phyloP scores from a whole-genome alignment of 2,329 filamentous ascomycete species.

The Anisogramma anomala region DNA sequence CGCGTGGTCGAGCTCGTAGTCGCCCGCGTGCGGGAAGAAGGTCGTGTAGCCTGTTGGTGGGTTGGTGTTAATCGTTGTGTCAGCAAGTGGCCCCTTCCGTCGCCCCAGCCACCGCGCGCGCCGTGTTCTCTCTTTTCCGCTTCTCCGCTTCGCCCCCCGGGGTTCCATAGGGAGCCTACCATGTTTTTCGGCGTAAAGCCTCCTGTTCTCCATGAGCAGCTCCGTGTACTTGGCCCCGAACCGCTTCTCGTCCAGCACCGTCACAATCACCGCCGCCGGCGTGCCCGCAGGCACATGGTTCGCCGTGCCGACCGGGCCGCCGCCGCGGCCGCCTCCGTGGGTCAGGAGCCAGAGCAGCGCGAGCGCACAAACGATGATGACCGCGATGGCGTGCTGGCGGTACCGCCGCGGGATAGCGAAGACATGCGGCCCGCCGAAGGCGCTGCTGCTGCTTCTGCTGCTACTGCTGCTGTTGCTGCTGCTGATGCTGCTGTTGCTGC shows the following conservation, averaged over 20 bases:
- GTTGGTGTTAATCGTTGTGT: too few species aligned
- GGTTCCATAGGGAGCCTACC: slow-evolving; percentile 41
- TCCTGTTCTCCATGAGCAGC: slow-evolving; percentile 68
- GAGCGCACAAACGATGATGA: slow-evolving; percentile 44
- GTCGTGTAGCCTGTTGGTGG: slow-evolving; percentile 66
- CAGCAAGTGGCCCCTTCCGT: too few species aligned
- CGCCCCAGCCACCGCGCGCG: too few species aligned
- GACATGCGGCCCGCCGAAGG: too few species aligned
- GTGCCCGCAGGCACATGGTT: slow-evolving; percentile 36
- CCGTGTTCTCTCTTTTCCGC: too few species aligned
- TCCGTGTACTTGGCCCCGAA: slow-evolving; percentile 57
- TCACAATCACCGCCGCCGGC: slow-evolving; percentile 66
- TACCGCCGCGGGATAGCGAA: slow-evolving; percentile 36
- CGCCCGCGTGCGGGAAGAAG: slow-evolving; percentile 65
- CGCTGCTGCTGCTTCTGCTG: too few species aligned
- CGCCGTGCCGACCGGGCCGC: slow-evolving; percentile 14
- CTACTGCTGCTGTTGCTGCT: too few species aligned
- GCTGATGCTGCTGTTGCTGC: too few species aligned
- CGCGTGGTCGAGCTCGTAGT: slow-evolving; percentile 58
- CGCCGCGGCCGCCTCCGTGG: slow-evolving; percentile 24
- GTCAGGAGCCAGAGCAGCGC: slow-evolving; percentile 51
- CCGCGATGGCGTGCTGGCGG: slow-evolving; percentile 47
- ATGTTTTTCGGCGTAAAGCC: slow-evolving; percentile 74
- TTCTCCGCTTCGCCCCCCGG: not conserved
- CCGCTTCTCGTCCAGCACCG: slow-evolving; percentile 59